Evolutionary conservation across 306 rosid species (phyloP).

Genomic region (Leucaena leucocephala): DNA sequence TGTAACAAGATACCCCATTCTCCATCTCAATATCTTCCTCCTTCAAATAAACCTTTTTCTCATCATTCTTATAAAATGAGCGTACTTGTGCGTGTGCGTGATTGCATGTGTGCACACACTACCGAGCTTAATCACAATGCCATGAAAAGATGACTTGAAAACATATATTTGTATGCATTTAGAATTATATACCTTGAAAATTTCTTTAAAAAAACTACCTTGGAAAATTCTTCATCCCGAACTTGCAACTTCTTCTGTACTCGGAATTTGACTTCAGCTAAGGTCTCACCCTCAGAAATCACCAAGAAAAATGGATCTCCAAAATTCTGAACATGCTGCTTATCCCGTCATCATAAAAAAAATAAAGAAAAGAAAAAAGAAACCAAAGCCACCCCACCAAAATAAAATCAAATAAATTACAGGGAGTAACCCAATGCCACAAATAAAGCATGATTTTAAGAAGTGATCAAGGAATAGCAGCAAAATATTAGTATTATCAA

Average conservation of each 20-base stretch:
- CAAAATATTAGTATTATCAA: background rate
- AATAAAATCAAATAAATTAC: background rate
- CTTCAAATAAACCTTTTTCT: background rate
- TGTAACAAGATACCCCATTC: background rate
- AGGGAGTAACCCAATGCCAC: background rate
- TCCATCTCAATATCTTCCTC: background rate
- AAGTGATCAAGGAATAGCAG: background rate
- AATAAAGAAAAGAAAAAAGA: no score
- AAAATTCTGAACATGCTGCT: conserved; percentile 87
- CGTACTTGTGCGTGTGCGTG: no score
- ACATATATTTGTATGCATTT: background rate
- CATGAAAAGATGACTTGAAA: background rate
- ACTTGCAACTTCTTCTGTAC: conserved; percentile 85
- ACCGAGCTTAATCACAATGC: background rate
- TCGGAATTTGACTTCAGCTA: conserved; percentile 83
- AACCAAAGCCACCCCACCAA: conserved; percentile 1
- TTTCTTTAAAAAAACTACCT: conserved; percentile 26
- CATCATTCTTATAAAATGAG: background rate
- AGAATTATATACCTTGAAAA: conserved; percentile 17
- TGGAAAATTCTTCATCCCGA: conserved; percentile 65
- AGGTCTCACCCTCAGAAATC: conserved; percentile 76
- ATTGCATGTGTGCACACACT: background rate
- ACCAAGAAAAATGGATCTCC: conserved; percentile 95
- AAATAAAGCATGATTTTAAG: background rate
- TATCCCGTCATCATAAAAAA: background rate